Evolutionary conservation across 768 basidiomycete species (phyloP).

Genomic region (Austroboletus eburneus): DNA sequence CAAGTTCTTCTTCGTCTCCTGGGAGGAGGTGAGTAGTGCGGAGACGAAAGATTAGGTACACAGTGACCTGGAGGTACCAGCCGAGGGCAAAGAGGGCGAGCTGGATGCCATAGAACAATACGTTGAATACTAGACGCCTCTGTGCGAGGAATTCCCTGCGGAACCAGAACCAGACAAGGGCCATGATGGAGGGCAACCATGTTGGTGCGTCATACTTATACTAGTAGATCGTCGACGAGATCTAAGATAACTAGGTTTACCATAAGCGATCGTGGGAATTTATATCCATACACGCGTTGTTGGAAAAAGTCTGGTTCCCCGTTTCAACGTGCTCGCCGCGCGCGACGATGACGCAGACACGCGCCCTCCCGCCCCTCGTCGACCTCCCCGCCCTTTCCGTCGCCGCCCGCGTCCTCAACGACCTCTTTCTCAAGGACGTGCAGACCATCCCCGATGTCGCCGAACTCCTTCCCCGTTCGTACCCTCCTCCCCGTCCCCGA

Average conservation of each 20-base stretch:
- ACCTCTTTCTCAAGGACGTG: conserved; percentile 67
- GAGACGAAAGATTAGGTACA: background rate
- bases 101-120: conserved; percentile 79
- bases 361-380: conserved; percentile 30
- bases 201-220: too few species aligned
- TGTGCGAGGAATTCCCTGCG: conserved; percentile 61
- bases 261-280: conserved; percentile 5
- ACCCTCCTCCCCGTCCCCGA: background rate
- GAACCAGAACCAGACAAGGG: conserved; percentile 48
- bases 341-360: conserved; percentile 20
- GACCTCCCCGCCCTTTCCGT: conserved; percentile 61
- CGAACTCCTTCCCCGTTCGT: conserved; percentile 63
- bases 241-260: too few species aligned
- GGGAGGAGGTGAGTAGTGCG: conserved; percentile 6
- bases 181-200: too few species aligned
- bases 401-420: conserved; percentile 64
- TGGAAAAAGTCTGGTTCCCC: background rate
- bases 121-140: conserved; percentile 66
- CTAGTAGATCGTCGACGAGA: too few species aligned
- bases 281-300: background rate
- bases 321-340: background rate
- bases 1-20: conserved; percentile 61
- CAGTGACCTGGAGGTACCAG: conserved; percentile 75
- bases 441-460: conserved; percentile 73
- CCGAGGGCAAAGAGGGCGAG: conserved; percentile 74